phyloP scores from a whole-genome alignment of 495 filamentous ascomycete genomes.

The Xylaria bambusicola region DNA sequence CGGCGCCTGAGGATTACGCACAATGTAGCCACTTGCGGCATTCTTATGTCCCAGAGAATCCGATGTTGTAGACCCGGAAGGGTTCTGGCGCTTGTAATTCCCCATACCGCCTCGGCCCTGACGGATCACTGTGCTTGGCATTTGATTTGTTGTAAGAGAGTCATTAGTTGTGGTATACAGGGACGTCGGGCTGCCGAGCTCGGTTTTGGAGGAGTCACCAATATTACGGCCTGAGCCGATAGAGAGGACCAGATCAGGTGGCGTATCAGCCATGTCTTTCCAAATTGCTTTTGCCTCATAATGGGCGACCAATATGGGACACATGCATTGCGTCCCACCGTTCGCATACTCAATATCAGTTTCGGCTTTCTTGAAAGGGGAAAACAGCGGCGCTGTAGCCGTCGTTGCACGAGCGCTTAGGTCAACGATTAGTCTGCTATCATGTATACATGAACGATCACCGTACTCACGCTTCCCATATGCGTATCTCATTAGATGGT shows the following conservation, averaged over 20 bases:
- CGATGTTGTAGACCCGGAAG: background rate
- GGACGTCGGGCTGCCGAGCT: slow-evolving; percentile 14
- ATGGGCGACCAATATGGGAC: slow-evolving; percentile 50
- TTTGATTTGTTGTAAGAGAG: slow-evolving; percentile 15
- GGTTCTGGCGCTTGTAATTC: slow-evolving; percentile 30
- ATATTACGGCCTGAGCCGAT: slow-evolving; percentile 42
- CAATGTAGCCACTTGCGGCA: slow-evolving; percentile 24
- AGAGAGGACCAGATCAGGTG: slow-evolving; percentile 53
- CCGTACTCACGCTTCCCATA: slow-evolving; percentile 60
- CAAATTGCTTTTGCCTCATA: slow-evolving; percentile 52
- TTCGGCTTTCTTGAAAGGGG: slow-evolving; percentile 41
- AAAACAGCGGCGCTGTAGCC: slow-evolving; percentile 52
- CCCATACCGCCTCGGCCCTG: slow-evolving; percentile 31
- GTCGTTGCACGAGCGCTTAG: slow-evolving; percentile 48
- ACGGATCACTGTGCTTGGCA: slow-evolving; percentile 26
- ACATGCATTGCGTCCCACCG: slow-evolving; percentile 48
- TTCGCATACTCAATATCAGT: slow-evolving; percentile 46
- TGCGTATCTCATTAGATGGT: slow-evolving; percentile 44
- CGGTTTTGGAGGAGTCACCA: slow-evolving; percentile 25
- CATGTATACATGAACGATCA: background rate
- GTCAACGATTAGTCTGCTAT: slow-evolving; percentile 16
- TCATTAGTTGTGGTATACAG: slow-evolving; percentile 27
- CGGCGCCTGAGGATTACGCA: slow-evolving; percentile 29
- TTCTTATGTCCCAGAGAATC: background rate
- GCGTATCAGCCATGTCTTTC: slow-evolving; percentile 35